Percentiles rank a stretch among this genome's conserved stretches.
Conservation (phyloP, 768 basidiomycete genomes). For the Mycena vitilis region DNA sequence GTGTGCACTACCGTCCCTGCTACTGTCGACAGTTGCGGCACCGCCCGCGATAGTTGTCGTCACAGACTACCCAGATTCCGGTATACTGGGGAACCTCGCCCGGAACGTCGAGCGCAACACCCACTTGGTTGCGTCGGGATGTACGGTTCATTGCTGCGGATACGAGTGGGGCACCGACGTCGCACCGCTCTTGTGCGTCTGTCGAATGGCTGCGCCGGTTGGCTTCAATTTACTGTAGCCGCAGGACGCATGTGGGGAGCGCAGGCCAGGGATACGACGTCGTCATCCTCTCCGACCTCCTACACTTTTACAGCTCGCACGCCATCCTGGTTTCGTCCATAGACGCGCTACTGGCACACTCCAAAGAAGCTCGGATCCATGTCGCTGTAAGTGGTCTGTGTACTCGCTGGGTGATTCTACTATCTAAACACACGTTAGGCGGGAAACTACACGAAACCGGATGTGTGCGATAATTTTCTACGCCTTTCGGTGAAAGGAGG, state of each 20-base stretch:
- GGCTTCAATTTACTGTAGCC: conserved; percentile 10
- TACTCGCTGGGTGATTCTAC: background rate
- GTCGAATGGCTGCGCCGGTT: background rate
- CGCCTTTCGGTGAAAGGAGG: conserved; percentile 51
- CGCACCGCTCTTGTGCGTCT: conserved; percentile 59
- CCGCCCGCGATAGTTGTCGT: conserved; percentile 67
- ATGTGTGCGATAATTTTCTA: conserved; percentile 68
- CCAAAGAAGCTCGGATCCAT: conserved; percentile 58
- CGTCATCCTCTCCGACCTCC: conserved; percentile 77
- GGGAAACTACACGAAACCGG: conserved; percentile 68
- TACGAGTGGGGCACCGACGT: conserved; percentile 76
- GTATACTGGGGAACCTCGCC: conserved; percentile 67
- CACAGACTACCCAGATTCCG: conserved; percentile 77
- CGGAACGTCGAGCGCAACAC: conserved; percentile 66
- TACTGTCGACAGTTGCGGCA: conserved; percentile 57
- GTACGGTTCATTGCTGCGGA: conserved; percentile 58
- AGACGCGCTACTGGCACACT: conserved; percentile 57
- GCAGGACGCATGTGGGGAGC: conserved; percentile 4
- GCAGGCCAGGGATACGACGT: conserved; percentile 58
- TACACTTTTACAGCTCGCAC: conserved; percentile 76
- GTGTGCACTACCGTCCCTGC: conserved; percentile 72
- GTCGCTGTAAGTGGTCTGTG: conserved; percentile 58
- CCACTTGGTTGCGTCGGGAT: conserved; percentile 47
- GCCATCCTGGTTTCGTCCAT: conserved; percentile 65
- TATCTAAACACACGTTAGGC: conserved; percentile 46